Evolutionary conservation across 495 filamentous ascomycete genomes (phyloP), one percentile per base, ranked within the genome.

Genomic region (Sphaerosporella brunnea): DNA sequence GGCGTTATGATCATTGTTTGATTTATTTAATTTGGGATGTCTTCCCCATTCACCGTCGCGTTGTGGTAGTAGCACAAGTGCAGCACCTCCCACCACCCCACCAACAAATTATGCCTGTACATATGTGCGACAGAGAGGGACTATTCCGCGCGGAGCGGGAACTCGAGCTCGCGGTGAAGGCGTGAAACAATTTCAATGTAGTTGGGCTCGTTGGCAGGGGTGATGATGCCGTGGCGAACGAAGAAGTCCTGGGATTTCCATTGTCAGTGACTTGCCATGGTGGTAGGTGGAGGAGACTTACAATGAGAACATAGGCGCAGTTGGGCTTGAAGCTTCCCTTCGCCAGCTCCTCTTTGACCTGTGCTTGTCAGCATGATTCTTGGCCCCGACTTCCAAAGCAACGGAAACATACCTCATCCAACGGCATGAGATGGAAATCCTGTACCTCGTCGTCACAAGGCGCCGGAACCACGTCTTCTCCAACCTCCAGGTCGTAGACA

Each of bases 291-390:
- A 62, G 18, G 40, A 26, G 21, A 26, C 20, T 8, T 43, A 43
- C 40, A 43, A 43, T 43, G 9, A 43, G 18, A 24, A 43, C 50
- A 16, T 88, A 54, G 1, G 80, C 79, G 60, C 87, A 95, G 60
- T 99, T 99, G 0, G 92, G 84, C 66, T 99, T 99, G 66, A 93
- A 95, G 50, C 79, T 70, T 1, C 81, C 82, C 38, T 68, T 66
- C 1, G 70, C 72, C 51, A 99, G 56, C 15, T 78, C 76, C 47
- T 72, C 68, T 67, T 78, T 68, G 2, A 51, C 32, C 51, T 53
- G 13, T 26, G 2, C n/a, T 7, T 38, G 2, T 10, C 10, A 40
- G 2, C 37, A 40, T n/a, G n/a, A n/a, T n/a, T n/a, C n/a, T n/a
- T n/a, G n/a, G n/a, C n/a, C n/a, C n/a, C n/a, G n/a, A n/a, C n/a